phyloP scores from a whole-genome alignment of 1,284 basidiomycete genomes.

The Ustilago bromivora region DNA sequence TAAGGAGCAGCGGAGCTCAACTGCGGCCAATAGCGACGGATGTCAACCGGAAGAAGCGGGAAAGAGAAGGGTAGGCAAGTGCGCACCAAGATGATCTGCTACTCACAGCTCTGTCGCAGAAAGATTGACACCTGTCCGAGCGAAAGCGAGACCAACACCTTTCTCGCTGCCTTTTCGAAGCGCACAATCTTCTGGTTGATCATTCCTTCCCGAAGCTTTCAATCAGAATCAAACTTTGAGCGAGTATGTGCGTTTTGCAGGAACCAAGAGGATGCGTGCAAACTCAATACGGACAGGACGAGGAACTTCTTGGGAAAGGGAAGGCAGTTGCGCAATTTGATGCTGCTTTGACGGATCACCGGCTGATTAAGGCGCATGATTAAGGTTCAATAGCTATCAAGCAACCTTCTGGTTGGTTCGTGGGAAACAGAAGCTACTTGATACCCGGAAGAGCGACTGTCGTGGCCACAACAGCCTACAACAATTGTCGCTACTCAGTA shows the following conservation, averaged over 20 bases:
- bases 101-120: neutral
- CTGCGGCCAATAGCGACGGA: neutral
- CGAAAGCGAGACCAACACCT: constrained; percentile 23
- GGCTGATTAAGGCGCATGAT: constrained; percentile 12
- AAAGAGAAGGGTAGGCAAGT: neutral
- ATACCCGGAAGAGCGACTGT: constrained; percentile 3
- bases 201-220: neutral
- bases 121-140: neutral
- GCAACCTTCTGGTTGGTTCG: constrained; percentile 2
- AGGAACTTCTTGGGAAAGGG: neutral
- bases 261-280: too few species aligned
- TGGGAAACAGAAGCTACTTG: constrained; percentile 3
- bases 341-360: neutral
- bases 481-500: constrained; percentile 4
- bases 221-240: neutral
- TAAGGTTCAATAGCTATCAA: constrained; percentile 15
- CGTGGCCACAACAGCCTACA: neutral
- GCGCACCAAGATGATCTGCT: constrained; percentile 4
- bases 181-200: neutral
- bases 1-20: constrained; percentile 22
- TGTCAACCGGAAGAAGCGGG: neutral
- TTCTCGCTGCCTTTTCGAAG: neutral
- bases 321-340: constrained; percentile 11
- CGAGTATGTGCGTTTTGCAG: too few species aligned
- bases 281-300: too few species aligned